phyloP scores from a whole-genome alignment of 495 filamentous ascomycete genomes.

The Lophiostoma macrostomum region DNA sequence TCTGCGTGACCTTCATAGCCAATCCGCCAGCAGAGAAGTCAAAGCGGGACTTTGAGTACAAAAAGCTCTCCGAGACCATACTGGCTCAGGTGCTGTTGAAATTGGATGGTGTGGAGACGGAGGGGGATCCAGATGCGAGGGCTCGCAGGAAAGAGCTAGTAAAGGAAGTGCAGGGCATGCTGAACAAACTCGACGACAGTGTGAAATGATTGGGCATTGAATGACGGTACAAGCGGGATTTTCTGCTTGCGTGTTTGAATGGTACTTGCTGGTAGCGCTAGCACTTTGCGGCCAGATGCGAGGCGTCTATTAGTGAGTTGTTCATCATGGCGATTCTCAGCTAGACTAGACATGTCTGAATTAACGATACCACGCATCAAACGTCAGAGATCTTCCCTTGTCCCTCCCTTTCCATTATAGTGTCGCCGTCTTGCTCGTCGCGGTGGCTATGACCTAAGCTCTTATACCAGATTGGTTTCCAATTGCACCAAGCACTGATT shows the following conservation, averaged over 20 bases:
- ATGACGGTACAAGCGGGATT: background rate
- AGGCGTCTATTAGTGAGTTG: no score
- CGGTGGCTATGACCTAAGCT: no score
- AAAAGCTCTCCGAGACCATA: conserved; percentile 77
- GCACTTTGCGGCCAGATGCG: no score
- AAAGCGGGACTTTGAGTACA: conserved; percentile 72
- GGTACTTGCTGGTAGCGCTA: background rate
- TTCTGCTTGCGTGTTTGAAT: no score
- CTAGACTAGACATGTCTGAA: no score
- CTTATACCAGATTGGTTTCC: no score
- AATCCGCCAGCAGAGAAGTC: conserved; percentile 67
- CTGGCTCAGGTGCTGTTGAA: conserved; percentile 76
- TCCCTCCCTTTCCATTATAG: no score
- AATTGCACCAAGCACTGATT: no score
- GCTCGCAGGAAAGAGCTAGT: conserved; percentile 29
- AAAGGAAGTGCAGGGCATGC: conserved; percentile 32
- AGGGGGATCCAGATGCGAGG: conserved; percentile 28
- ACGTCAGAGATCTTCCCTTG: no score
- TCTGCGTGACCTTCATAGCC: conserved; percentile 60
- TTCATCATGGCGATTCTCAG: no score
- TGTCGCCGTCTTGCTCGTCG: no score
- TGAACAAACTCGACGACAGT: conserved; percentile 26
- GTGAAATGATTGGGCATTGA: background rate
- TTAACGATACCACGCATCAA: no score
- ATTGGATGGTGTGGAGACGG: conserved; percentile 32